phyloP scores from a whole-genome alignment of 2,329 filamentous ascomycete species.

The Blumeriella jaapii region DNA sequence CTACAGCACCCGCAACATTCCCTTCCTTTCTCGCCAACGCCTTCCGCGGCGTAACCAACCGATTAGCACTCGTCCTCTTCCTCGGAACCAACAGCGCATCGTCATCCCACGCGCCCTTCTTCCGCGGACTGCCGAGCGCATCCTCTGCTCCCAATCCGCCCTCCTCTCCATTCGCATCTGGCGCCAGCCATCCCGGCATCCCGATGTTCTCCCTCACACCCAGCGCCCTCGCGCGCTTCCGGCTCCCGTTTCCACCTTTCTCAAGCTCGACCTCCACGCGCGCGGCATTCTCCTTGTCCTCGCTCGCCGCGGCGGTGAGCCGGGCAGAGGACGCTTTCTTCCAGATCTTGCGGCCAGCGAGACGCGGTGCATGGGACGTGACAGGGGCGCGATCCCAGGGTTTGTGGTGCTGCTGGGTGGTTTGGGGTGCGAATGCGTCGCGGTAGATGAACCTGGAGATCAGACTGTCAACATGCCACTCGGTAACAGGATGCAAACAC shows the following conservation, averaged over 20 bases:
- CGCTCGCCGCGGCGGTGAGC: background rate
- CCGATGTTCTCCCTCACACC: conserved; percentile 26
- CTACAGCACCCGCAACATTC: conserved; percentile 1
- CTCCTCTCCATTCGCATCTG: background rate
- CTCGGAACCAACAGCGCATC: conserved; percentile 20
- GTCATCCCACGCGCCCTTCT: conserved; percentile 6
- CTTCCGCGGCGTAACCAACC: conserved; percentile 26
- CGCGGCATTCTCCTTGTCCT: conserved; percentile 18
- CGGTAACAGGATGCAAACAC: background rate
- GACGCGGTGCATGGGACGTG: conserved; percentile 23
- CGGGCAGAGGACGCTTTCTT: conserved; percentile 17
- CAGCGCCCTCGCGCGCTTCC: conserved; percentile 28
- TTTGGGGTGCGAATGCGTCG: conserved; percentile 22
- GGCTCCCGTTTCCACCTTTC: conserved; percentile 24
- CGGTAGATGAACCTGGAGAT: too few relatives aligned
- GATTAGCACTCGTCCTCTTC: conserved; percentile 26
- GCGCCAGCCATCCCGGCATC: conserved; percentile 22
- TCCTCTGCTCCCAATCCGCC: background rate
- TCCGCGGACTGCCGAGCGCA: conserved; percentile 2
- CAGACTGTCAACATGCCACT: too few relatives aligned
- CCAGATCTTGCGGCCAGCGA: conserved; percentile 27
- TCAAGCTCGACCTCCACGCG: conserved; percentile 27
- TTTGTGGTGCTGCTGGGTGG: conserved; percentile 11
- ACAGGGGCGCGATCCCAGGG: conserved; percentile 26
- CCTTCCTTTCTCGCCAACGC: conserved; percentile 11